Base-by-base conservation (phyloP, 331 rosid species). In the Rhamnella rubrinervis region DNA sequence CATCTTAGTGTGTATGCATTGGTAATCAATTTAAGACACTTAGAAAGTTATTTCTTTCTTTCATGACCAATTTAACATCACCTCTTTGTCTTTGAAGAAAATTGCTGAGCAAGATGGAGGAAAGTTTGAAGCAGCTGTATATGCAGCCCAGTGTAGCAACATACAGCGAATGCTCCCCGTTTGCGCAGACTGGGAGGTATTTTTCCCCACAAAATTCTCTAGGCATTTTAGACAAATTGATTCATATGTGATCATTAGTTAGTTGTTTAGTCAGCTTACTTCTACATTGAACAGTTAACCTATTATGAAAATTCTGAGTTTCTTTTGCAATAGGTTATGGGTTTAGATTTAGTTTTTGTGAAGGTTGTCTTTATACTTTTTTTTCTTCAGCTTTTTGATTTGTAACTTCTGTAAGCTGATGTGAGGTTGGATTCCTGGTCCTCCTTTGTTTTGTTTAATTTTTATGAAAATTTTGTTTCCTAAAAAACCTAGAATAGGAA, bases 151-250 rank as follows among this genome's bases (percentile, higher is more conserved):
- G 66, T 91, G 97, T 77, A 83, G 99, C 85, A 91, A 95, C 80
- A 75, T 95, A 75, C 87, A 77, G 72, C 83, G 88, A 77, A 85
- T 89, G 88, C 99, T 95, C 82, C 97, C 99, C 16, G 82, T 91
- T 75, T 95, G 99, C 85, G 83, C 85, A 0, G 93, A 91, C 73
- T 95, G 99, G 97, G 99, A 95, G 99, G 98, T 95, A 71, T 55
- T 66, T 73, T 55, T 62, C 17, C 28, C 44, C 64, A 60, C 23
- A 31, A 60, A 39, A 55, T 55, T 63, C 65, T 23, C 57, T 58
- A 55, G 46, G 56, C 37, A 12, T 44, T 44, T 11, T 15, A 9
- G 14, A 8, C 11, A 44, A 2, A 44, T 44, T 7, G 14, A 44
- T 11, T 44, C 16, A 4, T 44, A 44, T 44, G 13, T 8, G 49